Conservation (phyloP, 2,329 filamentous ascomycete genomes). For the Aureobasidium sp. region DNA sequence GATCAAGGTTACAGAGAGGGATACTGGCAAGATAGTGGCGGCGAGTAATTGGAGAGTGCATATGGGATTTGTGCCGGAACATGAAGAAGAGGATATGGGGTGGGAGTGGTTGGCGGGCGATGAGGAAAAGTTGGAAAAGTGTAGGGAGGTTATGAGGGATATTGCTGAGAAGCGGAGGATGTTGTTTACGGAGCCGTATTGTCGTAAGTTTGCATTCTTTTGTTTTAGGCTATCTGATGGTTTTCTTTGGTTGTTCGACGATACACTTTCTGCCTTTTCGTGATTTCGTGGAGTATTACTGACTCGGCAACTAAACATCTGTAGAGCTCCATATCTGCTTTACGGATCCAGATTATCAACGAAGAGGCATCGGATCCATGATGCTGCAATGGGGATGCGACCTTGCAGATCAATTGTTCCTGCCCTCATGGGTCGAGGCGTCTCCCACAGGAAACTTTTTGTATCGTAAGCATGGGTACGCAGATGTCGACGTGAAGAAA, state of each 20-base stretch:
- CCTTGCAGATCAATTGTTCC: constrained; percentile 27
- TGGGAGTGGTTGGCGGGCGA: constrained; percentile 18
- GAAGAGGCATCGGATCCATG: constrained; percentile 31
- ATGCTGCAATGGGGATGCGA: constrained; percentile 34
- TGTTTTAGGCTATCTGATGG: neutral
- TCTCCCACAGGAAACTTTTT: constrained; percentile 23
- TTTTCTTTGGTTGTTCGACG: neutral
- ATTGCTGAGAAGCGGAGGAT: constrained; percentile 16
- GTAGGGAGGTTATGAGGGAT: neutral
- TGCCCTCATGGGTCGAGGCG: constrained; percentile 27
- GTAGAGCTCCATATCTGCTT: constrained; percentile 31
- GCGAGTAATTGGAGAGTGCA: constrained; percentile 29
- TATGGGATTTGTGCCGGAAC: constrained; percentile 16
- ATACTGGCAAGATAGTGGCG: constrained; percentile 24
- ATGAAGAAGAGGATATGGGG: constrained; percentile 18
- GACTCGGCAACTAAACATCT: neutral
- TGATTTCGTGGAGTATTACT: neutral
- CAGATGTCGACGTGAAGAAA: constrained; percentile 18
- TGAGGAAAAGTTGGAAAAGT: constrained; percentile 13
- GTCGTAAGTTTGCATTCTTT: constrained; percentile 16
- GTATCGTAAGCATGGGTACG: constrained; percentile 25
- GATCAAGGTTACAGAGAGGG: constrained; percentile 26
- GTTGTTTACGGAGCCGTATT: constrained; percentile 17
- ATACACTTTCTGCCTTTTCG: neutral
- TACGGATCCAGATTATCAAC: constrained; percentile 32